phyloP scores from a whole-genome alignment of 2,329 filamentous ascomycete genomes.

The Metarhizium anisopliae region DNA sequence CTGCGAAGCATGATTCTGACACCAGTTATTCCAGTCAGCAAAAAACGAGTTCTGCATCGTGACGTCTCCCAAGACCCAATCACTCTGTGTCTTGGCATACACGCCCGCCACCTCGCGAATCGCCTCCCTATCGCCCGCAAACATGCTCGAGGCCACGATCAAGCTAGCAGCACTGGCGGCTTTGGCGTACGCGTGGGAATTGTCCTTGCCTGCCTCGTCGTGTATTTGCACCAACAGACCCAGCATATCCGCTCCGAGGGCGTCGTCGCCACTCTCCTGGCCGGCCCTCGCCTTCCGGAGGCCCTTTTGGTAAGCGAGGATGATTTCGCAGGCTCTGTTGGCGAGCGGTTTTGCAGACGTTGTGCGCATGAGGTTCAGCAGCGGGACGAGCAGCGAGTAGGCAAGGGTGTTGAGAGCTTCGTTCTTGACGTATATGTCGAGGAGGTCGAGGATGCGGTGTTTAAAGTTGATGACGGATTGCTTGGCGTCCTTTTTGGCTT shows the following conservation, averaged over 20 bases:
- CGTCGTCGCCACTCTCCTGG: slow-evolving; percentile 16
- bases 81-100: slow-evolving; percentile 52
- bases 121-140: slow-evolving; percentile 41
- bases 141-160: slow-evolving; percentile 54
- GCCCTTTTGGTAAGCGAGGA: slow-evolving; percentile 63
- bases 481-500: slow-evolving; percentile 79
- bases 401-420: slow-evolving; percentile 60
- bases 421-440: slow-evolving; percentile 76
- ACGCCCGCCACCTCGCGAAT: slow-evolving; percentile 49
- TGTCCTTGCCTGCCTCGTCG: slow-evolving; percentile 51
- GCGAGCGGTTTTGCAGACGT: slow-evolving; percentile 69
- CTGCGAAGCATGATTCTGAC: slow-evolving; percentile 37
- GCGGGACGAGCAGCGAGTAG: slow-evolving; percentile 62
- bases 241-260: slow-evolving; percentile 35
- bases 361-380: slow-evolving; percentile 68
- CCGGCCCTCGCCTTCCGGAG: slow-evolving; percentile 44
- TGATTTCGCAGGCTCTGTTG: slow-evolving; percentile 61
- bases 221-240: slow-evolving; percentile 59
- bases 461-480: slow-evolving; percentile 92
- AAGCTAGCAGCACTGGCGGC: slow-evolving; percentile 67
- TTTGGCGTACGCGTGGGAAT: slow-evolving; percentile 62
- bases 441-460: slow-evolving; percentile 79
- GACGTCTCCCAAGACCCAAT: slow-evolving; percentile 49
- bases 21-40: slow-evolving; percentile 68
- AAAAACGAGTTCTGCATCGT: slow-evolving; percentile 59